These are phyloP conservation scores for Echinosophora koreensis DNA, from an alignment of 306 rosid species.

Conservation along the genomic window DNA sequence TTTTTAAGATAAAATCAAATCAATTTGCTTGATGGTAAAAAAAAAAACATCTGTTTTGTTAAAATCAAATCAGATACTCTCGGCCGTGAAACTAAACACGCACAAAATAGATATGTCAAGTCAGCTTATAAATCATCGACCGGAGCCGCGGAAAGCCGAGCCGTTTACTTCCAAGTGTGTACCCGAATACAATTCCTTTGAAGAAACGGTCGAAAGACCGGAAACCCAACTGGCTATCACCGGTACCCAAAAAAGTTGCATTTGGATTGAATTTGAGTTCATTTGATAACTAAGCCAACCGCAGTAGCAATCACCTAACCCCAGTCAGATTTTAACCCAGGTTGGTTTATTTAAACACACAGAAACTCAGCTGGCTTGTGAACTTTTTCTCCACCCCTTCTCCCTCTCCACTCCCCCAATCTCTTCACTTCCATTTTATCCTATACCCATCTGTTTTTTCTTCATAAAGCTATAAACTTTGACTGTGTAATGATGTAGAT, in stretches of 20 bases:
- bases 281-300: constrained; percentile 59
- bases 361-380: constrained; percentile 56
- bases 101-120: neutral
- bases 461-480: constrained; percentile 35
- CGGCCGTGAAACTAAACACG: no score
- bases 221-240: constrained; percentile 46
- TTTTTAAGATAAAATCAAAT: no score
- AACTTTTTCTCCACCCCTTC: constrained; percentile 54
- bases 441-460: constrained; percentile 1
- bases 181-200: neutral
- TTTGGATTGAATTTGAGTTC: constrained; percentile 73
- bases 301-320: constrained; percentile 68
- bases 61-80: no score
- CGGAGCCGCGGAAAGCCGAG: constrained; percentile 55
- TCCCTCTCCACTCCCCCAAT: neutral
- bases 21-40: no score
- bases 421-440: neutral
- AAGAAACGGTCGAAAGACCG: constrained; percentile 55
- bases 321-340: constrained; percentile 75
- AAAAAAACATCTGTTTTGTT: no score
- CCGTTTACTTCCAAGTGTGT: constrained; percentile 39
- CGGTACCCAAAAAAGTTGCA: constrained; percentile 59
- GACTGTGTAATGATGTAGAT: constrained; percentile 56
- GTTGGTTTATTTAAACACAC: constrained; percentile 71
- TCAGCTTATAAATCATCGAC: constrained; percentile 39